Percentiles rank a stretch among this genome's conserved stretches.
These are phyloP conservation scores for Yamadazyma nakazawae DNA, from an alignment of 805 yeast species.

Conservation along the genomic window DNA sequence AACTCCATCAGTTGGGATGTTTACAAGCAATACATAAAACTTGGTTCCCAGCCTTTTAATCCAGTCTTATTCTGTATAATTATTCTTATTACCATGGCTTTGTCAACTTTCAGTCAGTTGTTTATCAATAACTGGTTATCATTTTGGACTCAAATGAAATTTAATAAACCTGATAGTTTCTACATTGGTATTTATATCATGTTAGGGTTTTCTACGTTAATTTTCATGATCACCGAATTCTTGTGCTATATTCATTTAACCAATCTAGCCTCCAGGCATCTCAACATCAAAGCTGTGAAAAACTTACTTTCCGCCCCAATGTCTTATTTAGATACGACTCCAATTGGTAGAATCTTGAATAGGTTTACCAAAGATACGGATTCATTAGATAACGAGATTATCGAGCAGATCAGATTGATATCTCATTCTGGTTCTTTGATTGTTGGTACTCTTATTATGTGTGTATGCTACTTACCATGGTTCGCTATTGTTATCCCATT, in stretches of 20 bases:
- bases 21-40: slow-evolving; percentile 47
- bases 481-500: slow-evolving; percentile 37
- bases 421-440: slow-evolving; percentile 53
- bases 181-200: slow-evolving; percentile 74
- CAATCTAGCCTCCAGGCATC: slow-evolving; percentile 48
- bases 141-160: slow-evolving; percentile 64
- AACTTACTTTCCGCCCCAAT: slow-evolving; percentile 72
- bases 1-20: slow-evolving; percentile 50
- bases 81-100: slow-evolving; percentile 18
- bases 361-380: slow-evolving; percentile 88
- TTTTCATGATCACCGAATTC: slow-evolving; percentile 44
- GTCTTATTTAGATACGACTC: slow-evolving; percentile 80
- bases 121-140: slow-evolving; percentile 78
- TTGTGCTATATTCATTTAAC: slow-evolving; percentile 46
- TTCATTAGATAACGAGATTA: slow-evolving; percentile 73
- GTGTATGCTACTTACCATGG: slow-evolving; percentile 38
- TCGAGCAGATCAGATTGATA: slow-evolving; percentile 63
- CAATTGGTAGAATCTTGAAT: slow-evolving; percentile 82
- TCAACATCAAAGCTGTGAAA: slow-evolving; percentile 61
- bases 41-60: slow-evolving; percentile 48
- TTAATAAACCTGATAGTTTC: slow-evolving; percentile 42
- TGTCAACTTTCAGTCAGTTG: slow-evolving; percentile 50
- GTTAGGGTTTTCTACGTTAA: slow-evolving; percentile 50
- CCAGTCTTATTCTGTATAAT: slow-evolving; percentile 19
- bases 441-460: slow-evolving; percentile 49